These are phyloP conservation scores for Pyracantha coccinea DNA, from an alignment of 331 rosid genomes.

Conservation along the genomic window DNA sequence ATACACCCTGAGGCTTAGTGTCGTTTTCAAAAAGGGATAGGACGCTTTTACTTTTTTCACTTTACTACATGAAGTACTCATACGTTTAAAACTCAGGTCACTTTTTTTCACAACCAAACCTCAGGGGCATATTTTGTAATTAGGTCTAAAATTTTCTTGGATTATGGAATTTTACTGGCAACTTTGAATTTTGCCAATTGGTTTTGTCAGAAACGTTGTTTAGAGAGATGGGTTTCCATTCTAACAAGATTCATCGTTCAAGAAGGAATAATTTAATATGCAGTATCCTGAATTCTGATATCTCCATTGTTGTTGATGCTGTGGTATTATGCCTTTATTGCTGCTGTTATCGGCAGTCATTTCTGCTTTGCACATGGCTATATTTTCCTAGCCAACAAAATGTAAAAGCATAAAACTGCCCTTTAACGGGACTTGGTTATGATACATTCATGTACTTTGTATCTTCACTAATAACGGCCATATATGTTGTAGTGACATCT, in stretches of 20 bases:
- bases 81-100: not conserved
- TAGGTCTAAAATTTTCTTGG: not conserved
- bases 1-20: not conserved
- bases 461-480: accelerated
- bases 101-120: not conserved
- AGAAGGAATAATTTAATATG: not conserved
- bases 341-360: not conserved
- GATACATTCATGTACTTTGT: no score
- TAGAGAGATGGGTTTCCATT: not conserved
- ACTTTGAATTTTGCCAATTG: not conserved
- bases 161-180: not conserved
- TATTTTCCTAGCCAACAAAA: not conserved
- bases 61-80: not conserved
- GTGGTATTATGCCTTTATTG: not conserved
- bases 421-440: no score
- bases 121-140: not conserved
- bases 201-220: not conserved
- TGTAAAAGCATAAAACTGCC: not conserved
- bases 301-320: not conserved
- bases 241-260: not conserved
- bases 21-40: not conserved
- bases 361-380: not conserved
- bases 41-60: not conserved
- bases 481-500: no score
- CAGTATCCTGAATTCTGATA: not conserved